phyloP scores from a whole-genome alignment of 2,329 filamentous ascomycete species.

The Beauveria sp. region DNA sequence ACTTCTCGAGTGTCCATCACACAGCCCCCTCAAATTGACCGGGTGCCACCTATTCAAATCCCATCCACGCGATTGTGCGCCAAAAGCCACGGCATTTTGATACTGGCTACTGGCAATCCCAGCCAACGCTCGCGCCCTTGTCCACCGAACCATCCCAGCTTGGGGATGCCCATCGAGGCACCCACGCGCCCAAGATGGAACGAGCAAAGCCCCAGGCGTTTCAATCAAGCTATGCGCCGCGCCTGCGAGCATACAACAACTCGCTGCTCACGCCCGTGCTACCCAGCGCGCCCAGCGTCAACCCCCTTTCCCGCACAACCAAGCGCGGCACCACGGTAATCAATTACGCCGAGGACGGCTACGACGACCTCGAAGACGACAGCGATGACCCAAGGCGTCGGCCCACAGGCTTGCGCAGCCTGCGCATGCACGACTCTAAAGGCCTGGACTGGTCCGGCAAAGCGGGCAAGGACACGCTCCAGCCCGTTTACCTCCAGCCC shows the following conservation, averaged over 20 bases:
- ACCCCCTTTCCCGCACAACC: conserved; percentile 72
- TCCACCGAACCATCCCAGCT: neutral
- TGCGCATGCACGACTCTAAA: conserved; percentile 67
- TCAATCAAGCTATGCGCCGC: conserved; percentile 84
- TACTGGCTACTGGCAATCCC: neutral
- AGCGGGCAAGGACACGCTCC: conserved; percentile 71
- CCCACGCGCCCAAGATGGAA: conserved; percentile 35
- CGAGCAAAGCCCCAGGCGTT: conserved; percentile 68
- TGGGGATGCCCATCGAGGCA: conserved; percentile 4
- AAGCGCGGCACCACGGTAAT: conserved; percentile 95
- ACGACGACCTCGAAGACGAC: conserved; percentile 69
- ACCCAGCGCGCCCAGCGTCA: conserved; percentile 56
- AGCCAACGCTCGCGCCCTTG: neutral
- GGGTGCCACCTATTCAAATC: neutral
- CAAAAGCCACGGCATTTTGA: neutral
- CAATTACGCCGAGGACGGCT: conserved; percentile 96
- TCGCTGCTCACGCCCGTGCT: conserved; percentile 81
- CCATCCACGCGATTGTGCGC: neutral
- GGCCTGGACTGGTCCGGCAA: conserved; percentile 63
- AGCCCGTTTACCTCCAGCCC: conserved; percentile 77
- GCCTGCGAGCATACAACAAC: conserved; percentile 84
- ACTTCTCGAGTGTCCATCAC: conserved; percentile 2
- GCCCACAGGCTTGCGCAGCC: conserved; percentile 75
- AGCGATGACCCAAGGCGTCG: conserved; percentile 69
- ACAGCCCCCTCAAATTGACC: neutral